Base-by-base conservation (phyloP, 495 filamentous ascomycete species). In the Bryoglossum gracile region DNA sequence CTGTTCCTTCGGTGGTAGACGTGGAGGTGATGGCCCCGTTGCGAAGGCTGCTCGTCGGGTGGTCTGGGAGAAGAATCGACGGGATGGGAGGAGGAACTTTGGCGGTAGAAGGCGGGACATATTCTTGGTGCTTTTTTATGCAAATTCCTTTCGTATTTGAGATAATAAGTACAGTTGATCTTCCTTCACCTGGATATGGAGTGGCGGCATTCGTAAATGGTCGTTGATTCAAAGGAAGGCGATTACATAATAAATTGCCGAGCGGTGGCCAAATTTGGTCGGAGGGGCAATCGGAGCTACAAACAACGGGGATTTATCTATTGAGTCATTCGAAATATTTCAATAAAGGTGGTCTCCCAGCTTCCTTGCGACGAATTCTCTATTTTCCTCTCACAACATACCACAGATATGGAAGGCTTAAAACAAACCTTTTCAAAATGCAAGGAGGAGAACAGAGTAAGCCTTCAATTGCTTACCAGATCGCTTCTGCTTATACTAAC, bases 361-460 rank as follows among this genome's bases (percentile, higher is more conserved):
- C n/a, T n/a, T n/a, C n/a, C n/a, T n/a, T n/a, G 36, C 23, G 42
- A 56, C 46, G 47, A 50, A 48, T 24, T 25, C 18, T 8, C n/a
- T n/a, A n/a, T n/a, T n/a, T n/a, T n/a, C n/a, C n/a, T n/a, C n/a
- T n/a, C n/a, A 4, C 19, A 59, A 48, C 23, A 19, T 45, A 11
- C 40, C 48, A 10, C 41, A 53, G 54, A 23, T 23, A 78, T 78
- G 84, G 91, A 96, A 52, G 75, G 65, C 38, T 84, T 98, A 57
- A 94, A 87, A 70, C 68, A 81, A 58, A 86, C 89, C 4, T 98
- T 98, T 63, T 81, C 80, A 56, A 82, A 80, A 74, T 94, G 89
- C 77, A 92, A 88, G 72, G 77, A 80, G 51, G 74, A 86, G 68
- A 70, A 70, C 47, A 67, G 82, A 63, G 83, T 84, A 69, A 41